A percentile compares a stretch with the other conserved stretches of the same genome.
These are phyloP conservation scores for Phalaenopsis equestris DNA, from an alignment of 106 monocot genomes.

Conservation along the genomic window DNA sequence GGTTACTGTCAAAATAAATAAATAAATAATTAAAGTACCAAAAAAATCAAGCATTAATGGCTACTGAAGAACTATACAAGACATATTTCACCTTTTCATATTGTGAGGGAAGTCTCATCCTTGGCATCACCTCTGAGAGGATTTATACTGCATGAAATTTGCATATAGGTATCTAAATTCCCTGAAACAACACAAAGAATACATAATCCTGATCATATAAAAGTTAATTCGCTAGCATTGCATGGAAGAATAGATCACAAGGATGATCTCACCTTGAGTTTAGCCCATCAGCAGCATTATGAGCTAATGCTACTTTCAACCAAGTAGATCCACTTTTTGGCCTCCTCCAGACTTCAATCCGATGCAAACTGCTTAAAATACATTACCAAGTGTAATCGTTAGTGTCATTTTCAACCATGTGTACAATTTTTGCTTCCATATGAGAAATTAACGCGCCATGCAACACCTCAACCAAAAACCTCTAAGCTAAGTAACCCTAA, in stretches of 20 bases:
- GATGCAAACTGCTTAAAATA: background rate
- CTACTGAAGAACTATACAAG: too few species aligned
- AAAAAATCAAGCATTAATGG: background rate
- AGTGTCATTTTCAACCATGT: background rate
- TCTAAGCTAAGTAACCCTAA: too few species aligned
- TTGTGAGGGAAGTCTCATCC: background rate
- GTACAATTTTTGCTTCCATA: background rate
- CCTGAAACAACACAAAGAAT: background rate
- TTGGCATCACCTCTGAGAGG: background rate
- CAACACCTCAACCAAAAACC: background rate
- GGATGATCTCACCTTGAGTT: background rate
- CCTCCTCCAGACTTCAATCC: background rate
- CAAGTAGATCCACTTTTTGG: background rate
- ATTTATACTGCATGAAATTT: background rate
- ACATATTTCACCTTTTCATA: background rate
- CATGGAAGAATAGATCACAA: background rate
- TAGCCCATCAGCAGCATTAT: background rate
- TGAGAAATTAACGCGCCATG: background rate
- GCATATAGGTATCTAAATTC: background rate
- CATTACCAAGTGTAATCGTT: background rate
- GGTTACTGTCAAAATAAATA: background rate
- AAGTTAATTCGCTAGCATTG: background rate
- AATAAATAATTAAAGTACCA: background rate
- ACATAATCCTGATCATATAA: background rate
- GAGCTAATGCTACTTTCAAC: background rate